Evolutionary conservation across 768 basidiomycete genomes (phyloP).

Genomic region (Dentipellis fragilis): DNA sequence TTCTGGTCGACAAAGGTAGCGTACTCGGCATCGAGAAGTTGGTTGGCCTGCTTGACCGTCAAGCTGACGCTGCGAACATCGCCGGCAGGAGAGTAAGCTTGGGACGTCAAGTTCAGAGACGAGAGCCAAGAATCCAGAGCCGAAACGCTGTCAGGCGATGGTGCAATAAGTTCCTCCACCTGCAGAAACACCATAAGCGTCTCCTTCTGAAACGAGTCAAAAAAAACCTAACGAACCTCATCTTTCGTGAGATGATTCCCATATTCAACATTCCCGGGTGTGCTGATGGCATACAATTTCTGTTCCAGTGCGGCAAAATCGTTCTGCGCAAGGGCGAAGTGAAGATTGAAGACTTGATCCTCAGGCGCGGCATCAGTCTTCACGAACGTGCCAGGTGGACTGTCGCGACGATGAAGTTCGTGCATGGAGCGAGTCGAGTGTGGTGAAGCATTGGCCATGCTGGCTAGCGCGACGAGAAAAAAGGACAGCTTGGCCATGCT

Average conservation of each 20-base stretch:
- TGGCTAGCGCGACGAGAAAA: too few species aligned
- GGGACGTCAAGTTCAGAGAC: constrained; percentile 18
- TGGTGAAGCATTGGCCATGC: too few species aligned
- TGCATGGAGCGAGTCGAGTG: background rate
- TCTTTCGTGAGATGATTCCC: background rate
- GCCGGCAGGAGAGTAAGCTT: constrained; percentile 16
- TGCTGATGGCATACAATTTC: background rate
- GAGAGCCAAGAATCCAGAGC: constrained; percentile 20
- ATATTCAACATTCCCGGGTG: background rate
- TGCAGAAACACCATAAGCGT: background rate
- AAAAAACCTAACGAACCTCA: background rate
- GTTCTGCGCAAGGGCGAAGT: background rate
- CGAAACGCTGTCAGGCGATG: constrained; percentile 16
- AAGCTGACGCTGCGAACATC: constrained; percentile 27
- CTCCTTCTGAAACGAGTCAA: too few species aligned
- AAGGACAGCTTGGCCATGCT: too few species aligned
- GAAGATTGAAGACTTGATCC: background rate
- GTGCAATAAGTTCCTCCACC: constrained; percentile 14
- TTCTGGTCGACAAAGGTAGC: constrained; percentile 21
- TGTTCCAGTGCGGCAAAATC: background rate
- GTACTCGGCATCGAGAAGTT: constrained; percentile 26
- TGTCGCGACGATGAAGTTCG: background rate
- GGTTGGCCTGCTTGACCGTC: constrained; percentile 25
- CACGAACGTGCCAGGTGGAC: background rate
- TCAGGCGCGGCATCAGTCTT: background rate